Percentiles rank a stretch among this genome's conserved stretches.
Evolutionary conservation across 2,329 filamentous ascomycete species (phyloP).

Genomic region (Claviceps purpurea): DNA sequence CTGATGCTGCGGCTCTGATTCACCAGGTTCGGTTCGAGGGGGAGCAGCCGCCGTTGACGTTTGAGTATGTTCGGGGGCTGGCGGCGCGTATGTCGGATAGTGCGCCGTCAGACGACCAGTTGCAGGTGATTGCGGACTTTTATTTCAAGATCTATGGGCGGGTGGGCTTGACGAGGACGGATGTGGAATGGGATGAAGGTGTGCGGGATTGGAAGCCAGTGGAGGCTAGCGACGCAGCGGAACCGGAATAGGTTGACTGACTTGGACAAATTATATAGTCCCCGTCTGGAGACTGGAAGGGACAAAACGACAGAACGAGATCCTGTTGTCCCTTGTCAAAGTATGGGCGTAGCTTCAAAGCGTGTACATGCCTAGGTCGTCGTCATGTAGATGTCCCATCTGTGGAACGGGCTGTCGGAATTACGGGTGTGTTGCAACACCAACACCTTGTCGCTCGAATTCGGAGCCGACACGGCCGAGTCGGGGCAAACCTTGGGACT

Average conservation of each 20-base stretch:
- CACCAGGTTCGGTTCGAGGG: slow-evolving; percentile 3
- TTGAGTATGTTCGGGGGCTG: slow-evolving; percentile 7
- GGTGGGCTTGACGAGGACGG: slow-evolving; percentile 4
- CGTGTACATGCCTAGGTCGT: slow-evolving; percentile 6
- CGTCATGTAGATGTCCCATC: slow-evolving; percentile 7
- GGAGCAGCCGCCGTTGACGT: slow-evolving; percentile 6
- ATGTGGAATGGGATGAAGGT: slow-evolving; percentile 2
- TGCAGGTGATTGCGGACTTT: slow-evolving; percentile 6
- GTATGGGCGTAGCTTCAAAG: slow-evolving; percentile 5
- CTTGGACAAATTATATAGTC: too few species aligned
- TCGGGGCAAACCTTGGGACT: slow-evolving; percentile 2
- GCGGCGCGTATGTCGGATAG: slow-evolving; percentile 9
- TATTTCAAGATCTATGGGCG: slow-evolving; percentile 7
- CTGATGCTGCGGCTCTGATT: slow-evolving; percentile 9
- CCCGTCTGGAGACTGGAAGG: too few species aligned
- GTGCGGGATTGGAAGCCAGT: not conserved
- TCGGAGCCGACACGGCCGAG: slow-evolving; percentile 4
- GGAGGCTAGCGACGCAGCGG: not conserved
- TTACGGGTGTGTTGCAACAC: not conserved
- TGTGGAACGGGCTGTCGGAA: slow-evolving; percentile 5
- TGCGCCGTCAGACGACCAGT: slow-evolving; percentile 5
- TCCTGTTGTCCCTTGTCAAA: too few species aligned
- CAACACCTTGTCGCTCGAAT: slow-evolving; percentile 3
- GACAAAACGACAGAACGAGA: too few species aligned
- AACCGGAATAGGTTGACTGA: too few species aligned